Base-by-base conservation (phyloP, 192 early-diverging fungal genomes). In the Entomortierella chlamydospora region DNA sequence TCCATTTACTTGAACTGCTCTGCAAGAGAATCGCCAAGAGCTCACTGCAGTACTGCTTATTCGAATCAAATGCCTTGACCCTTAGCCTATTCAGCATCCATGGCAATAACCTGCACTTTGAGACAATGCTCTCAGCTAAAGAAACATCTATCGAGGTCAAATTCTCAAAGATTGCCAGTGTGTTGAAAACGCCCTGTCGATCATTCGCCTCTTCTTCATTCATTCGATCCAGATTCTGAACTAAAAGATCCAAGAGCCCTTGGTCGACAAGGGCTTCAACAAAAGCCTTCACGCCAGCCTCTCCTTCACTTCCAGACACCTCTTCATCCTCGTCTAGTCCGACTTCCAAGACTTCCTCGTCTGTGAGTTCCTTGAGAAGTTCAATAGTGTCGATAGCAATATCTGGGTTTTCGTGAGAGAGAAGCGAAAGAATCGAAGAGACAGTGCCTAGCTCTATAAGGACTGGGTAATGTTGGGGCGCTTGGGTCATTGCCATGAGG, bases 321-420 rank as follows among this genome's bases (percentile, higher is more conserved):
- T 92, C 64, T 10, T 70, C 42, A 53, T 88, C 91, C 72, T 94
- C 85, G 57, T 89, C 89, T 17, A 69, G 53, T 25, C 73, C 85
- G 23, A 83, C 78, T 10, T 61, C 80, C 23, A 90, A 86, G 8
- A 93, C 87, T 63, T 98, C 96, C 68, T 98, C 96, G 72, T 96
- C 96, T 12, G 93, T 95, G 57, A 97, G 84, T 83, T 98, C 97
- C 65, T 92, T 94, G n/a, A 97, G 68, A 12, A 98, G 72, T 70
- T 95, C 92, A 43, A 98, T 87, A 1, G 93, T 90, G 30, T 91
- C 90, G 37, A 97, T 90, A 2, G 88, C 81, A 81, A 99, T 97
- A 73, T 99, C 98, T 20, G 91, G 93, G 83, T 99, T 99, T 53
- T 97, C 96, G 72, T 99, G 98, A 41, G 90, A 84, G 34, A 99